A percentile compares a stretch with the other conserved stretches of the same genome.
These are phyloP conservation scores for Fomes fomentarius DNA, from an alignment of 1,284 basidiomycete genomes.

Conservation along the genomic window DNA sequence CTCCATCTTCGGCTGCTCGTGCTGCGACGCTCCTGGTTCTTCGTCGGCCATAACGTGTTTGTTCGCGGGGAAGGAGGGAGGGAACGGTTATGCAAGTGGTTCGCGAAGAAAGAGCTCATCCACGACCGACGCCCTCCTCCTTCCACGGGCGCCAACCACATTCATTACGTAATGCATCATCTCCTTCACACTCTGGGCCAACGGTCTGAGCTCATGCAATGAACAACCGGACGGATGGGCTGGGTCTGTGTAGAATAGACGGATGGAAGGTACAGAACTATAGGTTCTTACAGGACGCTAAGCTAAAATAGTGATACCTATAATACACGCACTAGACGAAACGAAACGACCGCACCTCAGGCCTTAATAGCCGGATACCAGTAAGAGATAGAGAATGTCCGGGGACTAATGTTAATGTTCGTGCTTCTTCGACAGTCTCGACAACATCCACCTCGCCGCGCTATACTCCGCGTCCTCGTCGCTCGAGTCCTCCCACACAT, in stretches of 20 bases:
- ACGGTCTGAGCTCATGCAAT: too few relatives aligned
- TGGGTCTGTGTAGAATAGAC: too few relatives aligned
- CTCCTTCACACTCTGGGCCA: too few relatives aligned
- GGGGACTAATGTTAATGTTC: too few relatives aligned
- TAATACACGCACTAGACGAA: too few relatives aligned
- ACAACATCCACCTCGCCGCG: slow-evolving; percentile 56
- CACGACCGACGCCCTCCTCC: background rate
- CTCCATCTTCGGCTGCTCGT: slow-evolving; percentile 60
- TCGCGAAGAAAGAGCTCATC: slow-evolving; percentile 11
- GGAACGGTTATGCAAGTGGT: slow-evolving; percentile 10
- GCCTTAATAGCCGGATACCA: background rate
- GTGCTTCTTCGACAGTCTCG: slow-evolving; percentile 42
- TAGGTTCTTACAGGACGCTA: slow-evolving; percentile 2
- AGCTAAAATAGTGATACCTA: slow-evolving; percentile 11
- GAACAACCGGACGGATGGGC: too few relatives aligned
- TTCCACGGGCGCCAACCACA: background rate
- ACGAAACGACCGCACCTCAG: too few relatives aligned
- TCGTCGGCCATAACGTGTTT: slow-evolving; percentile 63
- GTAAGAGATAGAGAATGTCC: background rate
- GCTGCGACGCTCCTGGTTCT: slow-evolving; percentile 32
- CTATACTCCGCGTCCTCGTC: slow-evolving; percentile 72
- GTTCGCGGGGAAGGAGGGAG: slow-evolving; percentile 3
- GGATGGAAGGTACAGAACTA: background rate
- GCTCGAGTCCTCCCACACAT: slow-evolving; percentile 73
- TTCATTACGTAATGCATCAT: slow-evolving; percentile 6